Percentiles rank a stretch among this genome's conserved stretches.
These are phyloP conservation scores for Butyriboletus loyo DNA, from an alignment of 768 basidiomycete genomes.

Conservation along the genomic window DNA sequence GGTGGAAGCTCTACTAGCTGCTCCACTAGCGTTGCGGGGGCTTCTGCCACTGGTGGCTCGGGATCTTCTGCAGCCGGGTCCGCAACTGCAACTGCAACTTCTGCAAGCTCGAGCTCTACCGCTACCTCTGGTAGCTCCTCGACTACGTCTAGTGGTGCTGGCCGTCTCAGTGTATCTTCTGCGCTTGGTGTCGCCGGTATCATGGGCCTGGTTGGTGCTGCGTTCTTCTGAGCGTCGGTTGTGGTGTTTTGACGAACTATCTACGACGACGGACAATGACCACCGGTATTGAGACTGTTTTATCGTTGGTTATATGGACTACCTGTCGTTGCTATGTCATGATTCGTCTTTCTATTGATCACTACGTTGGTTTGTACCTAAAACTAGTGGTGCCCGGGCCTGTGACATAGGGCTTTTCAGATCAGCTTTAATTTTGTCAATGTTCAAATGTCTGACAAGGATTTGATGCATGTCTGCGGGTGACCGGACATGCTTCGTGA, in stretches of 20 bases:
- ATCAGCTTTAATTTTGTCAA: background rate
- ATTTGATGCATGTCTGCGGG: too few relatives aligned
- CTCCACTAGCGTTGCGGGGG: conserved; percentile 9
- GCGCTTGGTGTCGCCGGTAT: conserved; percentile 46
- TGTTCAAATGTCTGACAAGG: background rate
- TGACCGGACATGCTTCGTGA: too few relatives aligned
- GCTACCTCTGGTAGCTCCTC: conserved; percentile 26
- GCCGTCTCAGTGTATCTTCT: conserved; percentile 27
- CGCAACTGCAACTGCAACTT: background rate
- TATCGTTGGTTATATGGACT: conserved; percentile 13
- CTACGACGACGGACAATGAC: conserved; percentile 14
- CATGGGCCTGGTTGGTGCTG: conserved; percentile 50
- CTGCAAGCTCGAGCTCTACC: conserved; percentile 5
- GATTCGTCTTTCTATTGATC: conserved; percentile 4
- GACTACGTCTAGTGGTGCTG: conserved; percentile 32
- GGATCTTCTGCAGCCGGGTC: conserved; percentile 1
- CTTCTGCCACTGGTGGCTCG: conserved; percentile 3
- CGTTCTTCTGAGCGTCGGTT: conserved; percentile 38
- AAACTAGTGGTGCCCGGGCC: background rate
- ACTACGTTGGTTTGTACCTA: conserved; percentile 20
- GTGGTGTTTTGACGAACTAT: conserved; percentile 6
- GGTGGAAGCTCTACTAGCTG: conserved; percentile 34
- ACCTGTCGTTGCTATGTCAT: conserved; percentile 16
- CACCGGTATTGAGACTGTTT: conserved; percentile 10
- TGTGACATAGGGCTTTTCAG: conserved; percentile 4